phyloP scores from a whole-genome alignment of 2,329 filamentous ascomycete genomes.

The Colletotrichum tofieldiae region DNA sequence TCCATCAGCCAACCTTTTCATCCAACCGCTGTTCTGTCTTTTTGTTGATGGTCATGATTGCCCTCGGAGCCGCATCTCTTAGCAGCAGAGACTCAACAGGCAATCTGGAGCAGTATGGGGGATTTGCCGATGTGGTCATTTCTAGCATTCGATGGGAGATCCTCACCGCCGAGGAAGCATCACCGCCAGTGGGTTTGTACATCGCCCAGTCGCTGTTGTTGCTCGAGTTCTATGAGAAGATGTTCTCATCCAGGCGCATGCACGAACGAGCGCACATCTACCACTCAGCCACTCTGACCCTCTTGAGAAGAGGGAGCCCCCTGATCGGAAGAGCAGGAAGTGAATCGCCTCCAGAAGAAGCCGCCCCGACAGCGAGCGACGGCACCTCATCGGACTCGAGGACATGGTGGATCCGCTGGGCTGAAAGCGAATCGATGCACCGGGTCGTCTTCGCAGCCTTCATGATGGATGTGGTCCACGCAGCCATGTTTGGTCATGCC shows the following conservation, averaged over 20 bases:
- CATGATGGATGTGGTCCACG: slow-evolving; percentile 90
- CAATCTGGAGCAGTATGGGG: slow-evolving; percentile 62
- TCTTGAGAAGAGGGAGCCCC: slow-evolving; percentile 89
- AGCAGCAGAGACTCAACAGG: slow-evolving; percentile 74
- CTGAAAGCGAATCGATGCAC: slow-evolving; percentile 88
- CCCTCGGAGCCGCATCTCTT: slow-evolving; percentile 85
- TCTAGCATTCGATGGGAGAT: slow-evolving; percentile 86
- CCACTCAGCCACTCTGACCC: slow-evolving; percentile 86
- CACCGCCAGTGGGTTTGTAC: slow-evolving; percentile 88
- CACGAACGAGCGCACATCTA: slow-evolving; percentile 94
- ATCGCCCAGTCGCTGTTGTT: slow-evolving; percentile 88
- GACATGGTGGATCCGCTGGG: slow-evolving; percentile 88
- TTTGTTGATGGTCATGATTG: slow-evolving; percentile 85
- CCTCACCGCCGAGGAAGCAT: slow-evolving; percentile 84
- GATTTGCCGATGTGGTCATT: slow-evolving; percentile 74
- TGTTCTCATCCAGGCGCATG: slow-evolving; percentile 85
- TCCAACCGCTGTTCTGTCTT: slow-evolving; percentile 84
- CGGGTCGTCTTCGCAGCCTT: slow-evolving; percentile 91
- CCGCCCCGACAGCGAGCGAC: slow-evolving; percentile 48
- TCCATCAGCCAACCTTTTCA: slow-evolving; percentile 90
- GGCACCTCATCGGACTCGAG: slow-evolving; percentile 56
- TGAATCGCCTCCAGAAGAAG: slow-evolving; percentile 82
- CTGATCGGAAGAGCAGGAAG: slow-evolving; percentile 85
- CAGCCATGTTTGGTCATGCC: slow-evolving; percentile 92
- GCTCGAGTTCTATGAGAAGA: slow-evolving; percentile 92